Conservation (phyloP, 306 rosid genomes). For the Glycine latifolia region DNA sequence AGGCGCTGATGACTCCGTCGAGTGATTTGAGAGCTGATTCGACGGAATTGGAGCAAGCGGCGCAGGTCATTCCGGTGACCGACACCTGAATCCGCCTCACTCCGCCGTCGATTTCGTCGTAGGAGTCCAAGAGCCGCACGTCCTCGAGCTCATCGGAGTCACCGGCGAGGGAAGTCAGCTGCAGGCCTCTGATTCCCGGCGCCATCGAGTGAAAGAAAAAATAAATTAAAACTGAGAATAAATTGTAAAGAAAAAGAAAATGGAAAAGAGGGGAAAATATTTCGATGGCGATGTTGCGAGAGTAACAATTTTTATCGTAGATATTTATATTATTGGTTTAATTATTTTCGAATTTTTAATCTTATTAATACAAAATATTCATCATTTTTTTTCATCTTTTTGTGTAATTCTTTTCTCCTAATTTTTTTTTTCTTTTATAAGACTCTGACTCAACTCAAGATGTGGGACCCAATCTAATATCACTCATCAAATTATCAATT, state of each 20-base stretch:
- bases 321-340: too few species aligned
- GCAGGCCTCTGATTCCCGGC: slow-evolving; percentile 36
- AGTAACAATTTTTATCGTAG: not conserved
- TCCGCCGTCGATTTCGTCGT: slow-evolving; percentile 50
- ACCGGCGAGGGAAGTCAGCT: slow-evolving; percentile 42
- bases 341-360: not conserved
- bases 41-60: slow-evolving; percentile 94
- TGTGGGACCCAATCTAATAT: too few species aligned
- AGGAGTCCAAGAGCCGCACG: slow-evolving; percentile 79
- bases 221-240: not conserved
- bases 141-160: slow-evolving; percentile 71
- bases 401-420: too few species aligned
- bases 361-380: too few species aligned
- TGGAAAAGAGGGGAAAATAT: not conserved
- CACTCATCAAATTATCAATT: too few species aligned
- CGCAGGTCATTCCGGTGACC: slow-evolving; percentile 92
- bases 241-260: not conserved
- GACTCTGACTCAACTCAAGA: too few species aligned
- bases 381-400: too few species aligned
- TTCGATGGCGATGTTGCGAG: not conserved
- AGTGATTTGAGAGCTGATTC: slow-evolving; percentile 75
- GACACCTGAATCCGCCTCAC: slow-evolving; percentile 73
- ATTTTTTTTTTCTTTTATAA: too few species aligned
- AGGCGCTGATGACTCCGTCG: slow-evolving; percentile 73
- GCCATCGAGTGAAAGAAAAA: slow-evolving; percentile 40